Base-by-base conservation (phyloP, 2,329 filamentous ascomycete species). In the Pseudocercospora pini-densiflorae region DNA sequence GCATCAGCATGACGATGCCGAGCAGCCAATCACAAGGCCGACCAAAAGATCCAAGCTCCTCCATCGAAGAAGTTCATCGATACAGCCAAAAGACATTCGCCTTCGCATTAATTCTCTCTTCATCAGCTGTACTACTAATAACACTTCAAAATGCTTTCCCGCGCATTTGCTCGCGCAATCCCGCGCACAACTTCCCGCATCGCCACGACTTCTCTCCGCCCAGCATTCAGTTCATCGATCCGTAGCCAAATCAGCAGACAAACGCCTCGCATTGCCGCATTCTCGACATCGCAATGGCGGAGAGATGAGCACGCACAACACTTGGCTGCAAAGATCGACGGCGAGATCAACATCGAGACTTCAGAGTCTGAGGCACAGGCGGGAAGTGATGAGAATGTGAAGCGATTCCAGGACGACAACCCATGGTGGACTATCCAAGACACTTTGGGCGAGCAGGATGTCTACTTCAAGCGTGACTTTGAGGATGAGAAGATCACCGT, bases 401-500 rank as follows among this genome's bases (percentile, higher is more conserved):
- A 93, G 82, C 92, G 95, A 79, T 97, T 96, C 81, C 82, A 97
- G 57, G 89, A 69, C 16, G 70, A 94, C 77, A 94, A 92, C 82
- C 90, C 90, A 77, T 87, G 90, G 47, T 99, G 93, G 81, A 66
- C 87, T 82, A 79, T 90, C 68, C 85, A 92, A 76, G 95, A 99
- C 80, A 88, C 86, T 33, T 85, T 90, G 29, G 95, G 95, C 69
- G 87, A 93, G 80, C 92, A 98, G 83, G 93, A 97, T 73, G 92
- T 99, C 72, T 86, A 91, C 76, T 86, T 99, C 72, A 91, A 89
- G 68, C 91, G 94, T 76, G 90, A 87, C 71, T 94, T 92, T 76
- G 92, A 91, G 75, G 90, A 97, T 70, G 95, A 99, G 85, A 92
- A 90, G 74, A 92, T 94, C 82, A 90, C 90, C 69, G 87, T 97